Base-by-base conservation (phyloP, 2,329 filamentous ascomycete species). In the Myriosclerotinia curreyana region DNA sequence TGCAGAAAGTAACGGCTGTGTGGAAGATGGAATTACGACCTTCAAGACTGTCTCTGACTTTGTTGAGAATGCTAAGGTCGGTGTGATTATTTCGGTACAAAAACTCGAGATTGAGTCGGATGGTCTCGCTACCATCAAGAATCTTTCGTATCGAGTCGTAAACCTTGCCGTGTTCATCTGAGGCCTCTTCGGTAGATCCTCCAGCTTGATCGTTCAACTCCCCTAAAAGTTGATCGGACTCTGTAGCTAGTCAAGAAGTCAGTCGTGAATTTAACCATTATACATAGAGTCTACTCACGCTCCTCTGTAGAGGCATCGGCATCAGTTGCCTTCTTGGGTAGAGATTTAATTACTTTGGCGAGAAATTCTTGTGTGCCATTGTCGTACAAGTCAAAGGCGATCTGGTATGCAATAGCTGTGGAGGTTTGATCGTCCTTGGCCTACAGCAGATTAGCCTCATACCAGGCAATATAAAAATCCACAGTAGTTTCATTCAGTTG, bases 21-120 rank as follows among this genome's bases (percentile, higher is more conserved):
- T 99, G 95, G 83, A 98, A 98, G 71, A 99, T 99, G 40, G 94
- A 98, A 79, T 96, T 98, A 61, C 96, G 86, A 44, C 93, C 92
- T 75, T 99, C 95, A 20, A 99, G 81, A 71, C 93, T 97, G 76
- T 99, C 95, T 59, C 94, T 90, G 52, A 99, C 88, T 79, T 96
- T 97, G 83, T 97, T 97, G 65, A 99, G 81, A 67, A 99, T 95
- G 71, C 87, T 90, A 68, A 92, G 84, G 74, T 99, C 95, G 48
- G 92, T 93, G 74, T 90, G 92, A 79, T 97, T 97, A 78, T 93
- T 97, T 71, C 95, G 86, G 81, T 94, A 97, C 14, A 99, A 82
- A 77, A 99, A 99, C 75, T 99, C 95, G 40, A 99, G 84, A 75
- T 97, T 97, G 61, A 99, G 81, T 74, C 93, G 90, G 74, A 98